Base-by-base conservation (phyloP, 2,329 filamentous ascomycete species). In the Sclerotinia sclerotiorum region DNA sequence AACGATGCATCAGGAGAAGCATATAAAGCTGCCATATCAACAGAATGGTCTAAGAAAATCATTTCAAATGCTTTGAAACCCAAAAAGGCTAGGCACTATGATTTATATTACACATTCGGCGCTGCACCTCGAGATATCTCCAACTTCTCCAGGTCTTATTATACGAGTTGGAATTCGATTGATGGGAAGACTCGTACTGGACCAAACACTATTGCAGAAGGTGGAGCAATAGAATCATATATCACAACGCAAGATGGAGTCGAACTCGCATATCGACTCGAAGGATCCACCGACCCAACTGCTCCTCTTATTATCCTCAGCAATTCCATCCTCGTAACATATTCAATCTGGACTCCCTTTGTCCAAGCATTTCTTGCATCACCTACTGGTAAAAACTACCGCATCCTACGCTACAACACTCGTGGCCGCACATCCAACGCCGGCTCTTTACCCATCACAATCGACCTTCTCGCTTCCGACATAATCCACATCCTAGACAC, bases 281-380 rank as follows among this genome's bases (percentile, higher is more conserved):
- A 95, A 78, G 93, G 93, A 67, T 90, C 86, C 71, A 75, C 85
- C 0, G 83, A 88, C 44, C 86, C 88, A 0, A 76, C 84, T 27
- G 90, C 92, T 0, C 92, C 92, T 0, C 85, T 90, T 0, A 83
- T 97, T 15, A 88, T 92, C 27, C 90, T 94, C 73, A 85, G 84
- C 79, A 96, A 96, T 82, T 94, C 90, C 1, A 88, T 97, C 62
- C 85, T 97, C 10, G 92, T 91, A 2, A 88, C 89, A 60, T 84
- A 90, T 72, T 83, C 86, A 77, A 95, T 97, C 85, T 97, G 93
- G 93, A 90, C 95, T 74, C 82, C 83, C 1, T 87, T 96, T 69
- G 80, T 95, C 0, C 64, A 69, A 1, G 63, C 68, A 8, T 77
- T 77, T 70, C 69, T 77, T 42, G 72, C 76, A 2, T 55, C 51